Evolutionary conservation across 352 stramenopile genomes (phyloP).

Genomic region (Pythium brachiatum): DNA sequence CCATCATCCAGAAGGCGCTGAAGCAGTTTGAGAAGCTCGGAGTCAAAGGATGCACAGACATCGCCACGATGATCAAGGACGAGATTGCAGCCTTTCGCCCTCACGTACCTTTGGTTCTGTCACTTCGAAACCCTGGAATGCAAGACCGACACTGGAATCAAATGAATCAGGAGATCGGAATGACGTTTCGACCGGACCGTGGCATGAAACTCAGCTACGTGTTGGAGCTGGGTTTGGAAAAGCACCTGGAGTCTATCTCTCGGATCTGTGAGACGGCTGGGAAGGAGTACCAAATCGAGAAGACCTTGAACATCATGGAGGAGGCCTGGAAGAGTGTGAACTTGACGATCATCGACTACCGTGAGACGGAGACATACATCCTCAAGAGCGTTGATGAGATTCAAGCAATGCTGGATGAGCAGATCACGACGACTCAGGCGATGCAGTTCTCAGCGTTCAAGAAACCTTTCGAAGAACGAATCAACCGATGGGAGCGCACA

Average conservation of each 20-base stretch:
- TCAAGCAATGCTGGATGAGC: slow-evolving; percentile 92
- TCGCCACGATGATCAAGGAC: slow-evolving; percentile 87
- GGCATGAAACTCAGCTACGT: slow-evolving; percentile 82
- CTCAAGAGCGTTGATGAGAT: slow-evolving; percentile 94
- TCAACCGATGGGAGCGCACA: slow-evolving; percentile 89
- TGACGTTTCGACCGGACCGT: slow-evolving; percentile 82
- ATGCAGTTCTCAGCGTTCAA: slow-evolving; percentile 97
- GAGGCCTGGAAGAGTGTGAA: slow-evolving; percentile 86
- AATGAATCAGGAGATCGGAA: slow-evolving; percentile 87
- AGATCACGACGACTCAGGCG: slow-evolving; percentile 94
- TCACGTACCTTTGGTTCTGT: slow-evolving; percentile 87
- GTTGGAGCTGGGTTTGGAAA: slow-evolving; percentile 81
- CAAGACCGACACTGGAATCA: slow-evolving; percentile 92
- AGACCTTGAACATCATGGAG: slow-evolving; percentile 91
- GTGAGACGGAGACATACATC: slow-evolving; percentile 92
- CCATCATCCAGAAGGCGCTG: slow-evolving; percentile 86
- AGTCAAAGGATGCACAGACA: slow-evolving; percentile 80
- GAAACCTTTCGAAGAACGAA: slow-evolving; percentile 92
- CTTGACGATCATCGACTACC: slow-evolving; percentile 86
- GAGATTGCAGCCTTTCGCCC: slow-evolving; percentile 90
- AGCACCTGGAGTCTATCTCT: slow-evolving; percentile 86
- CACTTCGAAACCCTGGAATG: slow-evolving; percentile 92
- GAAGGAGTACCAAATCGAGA: slow-evolving; percentile 96
- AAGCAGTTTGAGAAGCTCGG: slow-evolving; percentile 93
- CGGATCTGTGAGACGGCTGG: slow-evolving; percentile 91